Conservation (phyloP, 768 basidiomycete genomes). For the Butyriboletus loyo region DNA sequence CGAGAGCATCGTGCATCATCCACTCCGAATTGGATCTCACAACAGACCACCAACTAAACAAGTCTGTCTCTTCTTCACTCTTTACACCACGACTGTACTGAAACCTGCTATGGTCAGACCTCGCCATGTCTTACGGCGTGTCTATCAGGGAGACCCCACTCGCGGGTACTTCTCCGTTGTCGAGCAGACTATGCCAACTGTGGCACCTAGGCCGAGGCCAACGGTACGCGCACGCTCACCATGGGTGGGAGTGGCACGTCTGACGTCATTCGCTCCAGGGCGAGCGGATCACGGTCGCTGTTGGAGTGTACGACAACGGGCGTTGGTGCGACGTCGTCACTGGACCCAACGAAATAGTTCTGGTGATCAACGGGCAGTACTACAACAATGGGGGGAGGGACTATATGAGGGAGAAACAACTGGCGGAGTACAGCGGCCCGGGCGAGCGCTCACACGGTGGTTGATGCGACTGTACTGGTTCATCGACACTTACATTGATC, state of each 20-base stretch:
- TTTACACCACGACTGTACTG: not conserved
- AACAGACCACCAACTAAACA: not conserved
- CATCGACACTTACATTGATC: too few species aligned
- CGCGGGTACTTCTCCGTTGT: constrained; percentile 1
- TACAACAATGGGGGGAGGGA: constrained; percentile 11
- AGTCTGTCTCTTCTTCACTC: not conserved
- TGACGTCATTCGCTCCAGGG: constrained; percentile 33
- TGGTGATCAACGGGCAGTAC: constrained; percentile 28
- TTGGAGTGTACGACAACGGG: constrained; percentile 41
- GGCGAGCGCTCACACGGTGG: too few species aligned
- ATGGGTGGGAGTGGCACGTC: constrained; percentile 41
- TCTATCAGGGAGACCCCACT: constrained; percentile 5
- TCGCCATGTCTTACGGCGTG: constrained; percentile 7
- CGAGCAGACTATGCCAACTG: constrained; percentile 8
- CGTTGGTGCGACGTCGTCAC: constrained; percentile 40
- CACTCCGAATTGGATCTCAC: not conserved
- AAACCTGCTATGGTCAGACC: not conserved
- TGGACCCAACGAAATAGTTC: constrained; percentile 23
- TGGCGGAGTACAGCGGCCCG: not conserved
- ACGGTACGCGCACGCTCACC: constrained; percentile 26
- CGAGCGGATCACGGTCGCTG: constrained; percentile 32
- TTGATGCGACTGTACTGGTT: too few species aligned
- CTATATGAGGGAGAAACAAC: constrained; percentile 6
- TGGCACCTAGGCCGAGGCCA: constrained; percentile 29
- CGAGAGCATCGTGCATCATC: constrained; percentile 8